These are phyloP conservation scores for Aspergillus conjunctus DNA, from an alignment of 495 filamentous ascomycete genomes.

Conservation along the genomic window DNA sequence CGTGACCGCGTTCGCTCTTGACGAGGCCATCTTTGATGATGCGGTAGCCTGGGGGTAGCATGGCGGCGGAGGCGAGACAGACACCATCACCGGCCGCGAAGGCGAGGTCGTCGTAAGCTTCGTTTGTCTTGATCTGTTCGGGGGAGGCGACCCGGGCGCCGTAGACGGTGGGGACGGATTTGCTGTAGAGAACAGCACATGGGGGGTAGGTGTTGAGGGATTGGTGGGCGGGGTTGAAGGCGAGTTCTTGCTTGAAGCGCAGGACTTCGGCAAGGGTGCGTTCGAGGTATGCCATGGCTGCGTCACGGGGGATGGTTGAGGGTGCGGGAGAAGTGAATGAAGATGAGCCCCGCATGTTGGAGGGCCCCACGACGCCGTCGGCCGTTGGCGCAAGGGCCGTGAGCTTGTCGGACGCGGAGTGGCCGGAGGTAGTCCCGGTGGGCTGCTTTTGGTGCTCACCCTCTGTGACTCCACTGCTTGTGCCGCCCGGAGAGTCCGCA, in stretches of 20 bases:
- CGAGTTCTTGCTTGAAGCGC: conserved; percentile 72
- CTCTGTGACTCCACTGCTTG: background rate
- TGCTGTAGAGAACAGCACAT: conserved; percentile 82
- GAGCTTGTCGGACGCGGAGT: background rate
- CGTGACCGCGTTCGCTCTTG: conserved; percentile 80
- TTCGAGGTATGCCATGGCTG: conserved; percentile 70
- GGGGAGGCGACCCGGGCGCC: conserved; percentile 69
- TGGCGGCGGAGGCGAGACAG: conserved; percentile 79
- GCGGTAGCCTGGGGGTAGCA: conserved; percentile 81
- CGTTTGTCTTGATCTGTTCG: conserved; percentile 69
- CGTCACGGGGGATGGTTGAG: conserved; percentile 50
- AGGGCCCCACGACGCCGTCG: conserved; percentile 8
- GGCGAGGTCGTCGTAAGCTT: conserved; percentile 84
- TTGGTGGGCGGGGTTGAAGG: conserved; percentile 61
- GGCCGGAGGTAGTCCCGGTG: background rate
- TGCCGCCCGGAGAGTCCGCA: background rate
- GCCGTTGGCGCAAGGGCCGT: background rate
- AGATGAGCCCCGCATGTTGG: conserved; percentile 33
- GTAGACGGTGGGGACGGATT: conserved; percentile 81
- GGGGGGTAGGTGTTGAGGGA: conserved; percentile 75
- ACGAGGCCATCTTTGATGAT: conserved; percentile 71
- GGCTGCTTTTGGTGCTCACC: conserved; percentile 32
- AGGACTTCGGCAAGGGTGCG: conserved; percentile 73
- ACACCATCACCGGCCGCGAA: conserved; percentile 92
- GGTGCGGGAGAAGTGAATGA: conserved; percentile 42